Conservation (phyloP, 2,329 filamentous ascomycete species). For the Sphaerulina vaccinii region DNA sequence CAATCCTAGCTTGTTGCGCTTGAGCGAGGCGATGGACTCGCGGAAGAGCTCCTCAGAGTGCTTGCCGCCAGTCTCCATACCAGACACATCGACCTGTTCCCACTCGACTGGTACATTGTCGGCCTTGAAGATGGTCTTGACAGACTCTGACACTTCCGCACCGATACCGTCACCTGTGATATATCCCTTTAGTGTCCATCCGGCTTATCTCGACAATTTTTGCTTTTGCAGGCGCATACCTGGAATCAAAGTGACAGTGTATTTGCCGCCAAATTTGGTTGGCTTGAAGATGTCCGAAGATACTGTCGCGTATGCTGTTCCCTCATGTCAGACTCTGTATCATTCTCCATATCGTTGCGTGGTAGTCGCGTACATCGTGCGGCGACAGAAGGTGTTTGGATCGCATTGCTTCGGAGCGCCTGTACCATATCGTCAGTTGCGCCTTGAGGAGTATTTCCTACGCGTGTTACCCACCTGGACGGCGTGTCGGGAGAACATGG, state of each 20-base stretch:
- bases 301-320: conserved; percentile 69
- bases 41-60: conserved; percentile 93
- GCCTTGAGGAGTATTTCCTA: conserved; percentile 23
- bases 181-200: conserved; percentile 16
- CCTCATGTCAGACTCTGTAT: conserved; percentile 22
- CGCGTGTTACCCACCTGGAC: conserved; percentile 23
- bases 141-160: conserved; percentile 93
- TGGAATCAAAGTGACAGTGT: conserved; percentile 97
- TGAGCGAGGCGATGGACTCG: conserved; percentile 90
- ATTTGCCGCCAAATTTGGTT: conserved; percentile 98
- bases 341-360: conserved; percentile 15
- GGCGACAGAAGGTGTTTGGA: conserved; percentile 50
- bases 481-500: conserved; percentile 30
- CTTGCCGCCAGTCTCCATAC: conserved; percentile 79
- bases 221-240: conserved; percentile 53
- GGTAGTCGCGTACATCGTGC: conserved; percentile 52
- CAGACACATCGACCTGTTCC: conserved; percentile 96
- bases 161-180: conserved; percentile 82
- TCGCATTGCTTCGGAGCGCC: conserved; percentile 57
- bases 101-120: conserved; percentile 98
- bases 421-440: conserved; percentile 34
- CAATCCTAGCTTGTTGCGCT: conserved; percentile 97
- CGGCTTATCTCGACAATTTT: conserved; percentile 17
- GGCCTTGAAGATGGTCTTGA: conserved; percentile 99
- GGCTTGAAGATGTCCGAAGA: conserved; percentile 98